Base-by-base conservation (phyloP, 2,329 filamentous ascomycete species). In the Ophiostoma sp. region DNA sequence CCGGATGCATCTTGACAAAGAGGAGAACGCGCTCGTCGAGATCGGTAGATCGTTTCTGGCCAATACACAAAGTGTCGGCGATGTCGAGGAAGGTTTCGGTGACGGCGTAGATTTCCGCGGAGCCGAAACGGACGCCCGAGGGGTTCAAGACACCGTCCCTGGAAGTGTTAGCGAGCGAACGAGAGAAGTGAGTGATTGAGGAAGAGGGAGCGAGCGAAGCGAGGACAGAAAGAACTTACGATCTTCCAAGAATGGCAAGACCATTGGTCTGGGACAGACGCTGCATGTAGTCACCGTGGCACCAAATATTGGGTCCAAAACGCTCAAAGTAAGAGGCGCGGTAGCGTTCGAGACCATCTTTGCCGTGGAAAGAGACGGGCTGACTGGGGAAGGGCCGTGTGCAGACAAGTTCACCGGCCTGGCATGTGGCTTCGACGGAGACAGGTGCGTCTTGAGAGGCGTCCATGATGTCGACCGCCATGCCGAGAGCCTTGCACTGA, bases 141-240 rank as follows among this genome's bases (percentile, higher is more conserved):
- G 84, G 84, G 74, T 86, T 86, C 25, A 86, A 78, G 1, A 85
- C 83, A 7, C 83, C 83, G 74, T 86, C 84, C 72, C 81, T 81
- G 36, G 17, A 11, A 11, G 9, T 25, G 50, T 55, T 64, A 25
- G 61, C 39, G n/a, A 64, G 19, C 19, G 61, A 22, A 19, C 33
- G 19, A 55, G 22, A 7, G n/a, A 55, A 55, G 5, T 6, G 50
- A 55, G n/a, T 7, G 50, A 55, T 8, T 8, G 50, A 8, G 5
- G 1, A 17, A 55, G n/a, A 3, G 2, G 19, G 9, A n/a, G 50
- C 17, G n/a, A 55, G 50, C n/a, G 22, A 55, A 55, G 50, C 50
- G 50, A 55, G 50, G 50, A 55, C 15, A 39, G 17, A 33, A 39
- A 31, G 36, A 33, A 74, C 75, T 55, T 73, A 80, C 79, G 79